Percentiles rank a stretch among this genome's conserved stretches.
These are phyloP conservation scores for Astraeus odoratus DNA, from an alignment of 768 basidiomycete species.

Conservation along the genomic window DNA sequence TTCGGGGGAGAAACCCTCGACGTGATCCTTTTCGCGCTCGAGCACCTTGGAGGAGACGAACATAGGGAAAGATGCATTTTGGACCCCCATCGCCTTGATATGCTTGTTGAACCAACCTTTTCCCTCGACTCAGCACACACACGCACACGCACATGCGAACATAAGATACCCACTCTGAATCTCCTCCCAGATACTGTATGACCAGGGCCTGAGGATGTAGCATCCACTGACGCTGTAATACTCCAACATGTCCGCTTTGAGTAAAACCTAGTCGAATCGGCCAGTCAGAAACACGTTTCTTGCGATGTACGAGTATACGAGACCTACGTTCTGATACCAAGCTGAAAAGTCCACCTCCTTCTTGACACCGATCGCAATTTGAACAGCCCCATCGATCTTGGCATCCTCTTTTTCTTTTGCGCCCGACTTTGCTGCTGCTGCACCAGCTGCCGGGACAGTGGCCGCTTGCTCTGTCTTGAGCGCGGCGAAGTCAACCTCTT, in stretches of 20 bases:
- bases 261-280: slow-evolving; percentile 59
- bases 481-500: slow-evolving; percentile 66
- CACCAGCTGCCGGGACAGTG: slow-evolving; percentile 21
- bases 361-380: slow-evolving; percentile 91
- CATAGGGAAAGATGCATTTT: slow-evolving; percentile 99
- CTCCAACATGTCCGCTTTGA: slow-evolving; percentile 98
- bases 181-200: slow-evolving; percentile 93
- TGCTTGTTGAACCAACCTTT: slow-evolving; percentile 87
- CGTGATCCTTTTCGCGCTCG: slow-evolving; percentile 96
- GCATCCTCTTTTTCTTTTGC: slow-evolving; percentile 64
- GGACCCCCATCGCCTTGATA: slow-evolving; percentile 92
- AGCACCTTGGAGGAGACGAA: slow-evolving; percentile 90
- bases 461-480: slow-evolving; percentile 43
- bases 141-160: background rate
- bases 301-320: background rate
- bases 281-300: background rate
- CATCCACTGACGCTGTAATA: slow-evolving; percentile 99
- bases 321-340: slow-evolving; percentile 86
- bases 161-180: slow-evolving; percentile 65
- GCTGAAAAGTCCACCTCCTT: slow-evolving; percentile 92
- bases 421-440: slow-evolving; percentile 5
- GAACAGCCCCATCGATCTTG: slow-evolving; percentile 81
- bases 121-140: background rate
- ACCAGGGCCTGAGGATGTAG: slow-evolving; percentile 98
- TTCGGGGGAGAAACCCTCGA: slow-evolving; percentile 98